Evolutionary conservation across 23 red algal species (phyloP).

Genomic region (Gracilaria caudata): DNA sequence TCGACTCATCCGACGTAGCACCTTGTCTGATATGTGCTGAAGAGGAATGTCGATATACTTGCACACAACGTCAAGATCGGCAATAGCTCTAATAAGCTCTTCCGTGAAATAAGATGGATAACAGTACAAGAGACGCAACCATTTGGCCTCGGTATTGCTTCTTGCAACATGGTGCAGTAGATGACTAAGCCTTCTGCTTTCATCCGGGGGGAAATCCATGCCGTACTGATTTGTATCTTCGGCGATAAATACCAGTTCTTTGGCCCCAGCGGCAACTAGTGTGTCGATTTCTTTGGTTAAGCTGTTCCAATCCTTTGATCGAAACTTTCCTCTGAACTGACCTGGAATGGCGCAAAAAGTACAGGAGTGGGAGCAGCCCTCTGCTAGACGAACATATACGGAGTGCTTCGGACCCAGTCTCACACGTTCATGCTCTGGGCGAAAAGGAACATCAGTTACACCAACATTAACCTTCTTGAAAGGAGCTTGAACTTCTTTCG

Average conservation of each 20-base stretch:
- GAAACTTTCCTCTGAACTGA: constrained; percentile 85
- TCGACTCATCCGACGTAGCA: constrained; percentile 88
- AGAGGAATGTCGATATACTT: constrained; percentile 98
- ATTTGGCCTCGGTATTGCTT: constrained; percentile 48
- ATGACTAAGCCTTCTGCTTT: constrained; percentile 76
- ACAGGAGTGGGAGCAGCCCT: constrained; percentile 93
- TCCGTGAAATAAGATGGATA: constrained; percentile 96
- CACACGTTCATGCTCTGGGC: constrained; percentile 78
- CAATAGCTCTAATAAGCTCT: constrained; percentile 86
- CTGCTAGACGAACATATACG: constrained; percentile 88
- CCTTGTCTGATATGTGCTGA: constrained; percentile 86
- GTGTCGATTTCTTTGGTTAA: constrained; percentile 77
- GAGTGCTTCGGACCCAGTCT: constrained; percentile 80
- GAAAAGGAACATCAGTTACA: constrained; percentile 83
- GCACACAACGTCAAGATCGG: constrained; percentile 75
- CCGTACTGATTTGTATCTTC: constrained; percentile 99
- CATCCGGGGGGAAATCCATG: constrained; percentile 86
- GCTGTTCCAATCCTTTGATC: constrained; percentile 82
- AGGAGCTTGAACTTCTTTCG: neutral
- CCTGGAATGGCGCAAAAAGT: constrained; percentile 96
- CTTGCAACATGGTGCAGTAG: constrained; percentile 77
- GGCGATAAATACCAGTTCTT: constrained; percentile 92
- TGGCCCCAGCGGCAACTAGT: constrained; percentile 74
- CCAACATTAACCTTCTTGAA: constrained; percentile 71
- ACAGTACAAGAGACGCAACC: constrained; percentile 93